Evolutionary conservation across 441 rosid genomes (phyloP).

Genomic region (Euphorbia celastroides): DNA sequence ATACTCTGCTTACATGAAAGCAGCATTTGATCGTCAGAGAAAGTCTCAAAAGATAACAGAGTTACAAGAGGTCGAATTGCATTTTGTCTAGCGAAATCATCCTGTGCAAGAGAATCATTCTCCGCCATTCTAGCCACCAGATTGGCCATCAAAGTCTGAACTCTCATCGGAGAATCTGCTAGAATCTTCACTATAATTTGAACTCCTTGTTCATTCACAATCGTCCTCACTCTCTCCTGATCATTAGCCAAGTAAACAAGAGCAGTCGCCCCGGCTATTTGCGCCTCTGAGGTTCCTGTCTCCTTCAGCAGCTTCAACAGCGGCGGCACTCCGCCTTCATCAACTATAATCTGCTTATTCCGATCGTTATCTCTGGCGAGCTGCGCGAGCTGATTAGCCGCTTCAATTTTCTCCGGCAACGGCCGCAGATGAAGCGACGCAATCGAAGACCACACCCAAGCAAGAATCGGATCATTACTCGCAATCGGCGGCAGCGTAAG

Average conservation of each 20-base stretch:
- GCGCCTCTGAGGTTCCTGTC: slow-evolving; percentile 38
- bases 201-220: slow-evolving; percentile 37
- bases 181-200: slow-evolving; percentile 43
- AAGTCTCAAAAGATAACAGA: slow-evolving; percentile 42
- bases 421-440: slow-evolving; percentile 37
- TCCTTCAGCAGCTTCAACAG: slow-evolving; percentile 49
- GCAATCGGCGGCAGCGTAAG: slow-evolving; percentile 60
- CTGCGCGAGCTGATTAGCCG: slow-evolving; percentile 46
- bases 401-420: slow-evolving; percentile 37
- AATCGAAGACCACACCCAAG: slow-evolving; percentile 64
- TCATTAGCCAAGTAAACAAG: slow-evolving; percentile 36
- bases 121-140: slow-evolving; percentile 54
- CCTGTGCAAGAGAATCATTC: slow-evolving; percentile 36
- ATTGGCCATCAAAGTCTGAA: slow-evolving; percentile 38
- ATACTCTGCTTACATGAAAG: slow-evolving; percentile 32
- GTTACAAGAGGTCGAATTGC: slow-evolving; percentile 48
- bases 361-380: slow-evolving; percentile 51
- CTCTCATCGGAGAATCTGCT: slow-evolving; percentile 40
- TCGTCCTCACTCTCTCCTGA: slow-evolving; percentile 33
- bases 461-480: slow-evolving; percentile 62
- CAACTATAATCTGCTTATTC: slow-evolving; percentile 52
- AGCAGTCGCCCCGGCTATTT: slow-evolving; percentile 41
- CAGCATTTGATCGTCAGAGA: slow-evolving; percentile 28
- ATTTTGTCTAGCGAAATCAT: slow-evolving; percentile 50
- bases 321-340: slow-evolving; percentile 50